Base-by-base conservation (phyloP, 192 early-diverging fungal genomes). In the Coemansia sp. region DNA sequence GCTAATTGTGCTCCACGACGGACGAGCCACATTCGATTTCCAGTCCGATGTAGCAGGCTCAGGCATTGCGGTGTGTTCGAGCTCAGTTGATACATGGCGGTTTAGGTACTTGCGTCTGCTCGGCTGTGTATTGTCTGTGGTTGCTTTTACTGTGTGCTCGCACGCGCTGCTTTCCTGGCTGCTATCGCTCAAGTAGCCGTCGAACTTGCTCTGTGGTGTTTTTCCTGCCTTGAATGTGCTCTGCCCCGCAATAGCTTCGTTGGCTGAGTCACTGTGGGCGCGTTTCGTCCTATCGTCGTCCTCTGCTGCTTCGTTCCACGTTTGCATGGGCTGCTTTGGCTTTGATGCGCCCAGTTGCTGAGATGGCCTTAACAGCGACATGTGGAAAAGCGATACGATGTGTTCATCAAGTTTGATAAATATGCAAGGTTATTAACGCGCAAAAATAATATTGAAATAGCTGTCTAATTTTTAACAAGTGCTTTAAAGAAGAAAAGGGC, bases 141-240 rank as follows among this genome's bases (percentile, higher is more conserved):
- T 6, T 34, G 16, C 39, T 22, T 44, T 61, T 50, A n/a, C 5
- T 20, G 18, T 62, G 62, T 39, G 24, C 20, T 40, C 63, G 44
- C 29, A 57, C 15, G 41, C 39, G 62, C 33, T 64, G 16, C 68
- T 46, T 31, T 49, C 60, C 41, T 78, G 73, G 64, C 76, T 78
- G 10, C 62, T 74, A 29, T 79, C 81, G 68, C 81, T 78, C 61
- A 78, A 41, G 67, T 75, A 72, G 38, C 66, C 65, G 47, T 76
- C 71, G 8, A 78, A 78, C 12, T 58, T 43, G 27, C 22, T 29
- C 4, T 40, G 65, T 15, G 24, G 53, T 20, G 40, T 6, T 11
- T 34, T 38, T 11, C 61, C 22, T 3, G 61, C 36, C 18, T 39
- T 27, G 39, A 62, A 41, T 41, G 61, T 11, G 11, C 22, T 38